phyloP scores from a whole-genome alignment of 306 rosid species.

The Vigna trinervia region DNA sequence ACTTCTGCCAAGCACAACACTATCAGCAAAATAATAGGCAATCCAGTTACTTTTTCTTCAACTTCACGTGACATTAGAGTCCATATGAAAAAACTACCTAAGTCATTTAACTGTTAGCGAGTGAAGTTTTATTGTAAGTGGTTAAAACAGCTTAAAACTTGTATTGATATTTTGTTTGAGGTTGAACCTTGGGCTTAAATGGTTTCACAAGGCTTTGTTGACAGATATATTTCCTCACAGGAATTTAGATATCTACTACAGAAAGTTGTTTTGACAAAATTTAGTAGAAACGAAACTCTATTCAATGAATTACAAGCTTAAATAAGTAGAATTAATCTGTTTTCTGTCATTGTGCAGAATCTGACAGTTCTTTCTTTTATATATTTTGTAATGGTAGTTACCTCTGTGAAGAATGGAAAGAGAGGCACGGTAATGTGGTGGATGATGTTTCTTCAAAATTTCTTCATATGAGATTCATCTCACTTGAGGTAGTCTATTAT shows the following conservation, averaged over 20 bases:
- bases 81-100: not conserved
- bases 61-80: slow-evolving; percentile 1
- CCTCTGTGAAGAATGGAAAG: slow-evolving; percentile 83
- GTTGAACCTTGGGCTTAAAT: slow-evolving; percentile 13
- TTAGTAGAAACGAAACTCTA: slow-evolving; percentile 13
- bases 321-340: slow-evolving; percentile 23
- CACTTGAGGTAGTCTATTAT: slow-evolving; percentile 59
- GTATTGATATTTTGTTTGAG: slow-evolving; percentile 1
- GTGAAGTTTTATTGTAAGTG: not conserved
- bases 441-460: slow-evolving; percentile 63
- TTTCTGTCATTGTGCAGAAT: slow-evolving; percentile 23
- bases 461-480: slow-evolving; percentile 57
- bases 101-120: not conserved
- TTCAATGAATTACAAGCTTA: slow-evolving; percentile 22
- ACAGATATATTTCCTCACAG: slow-evolving; percentile 27
- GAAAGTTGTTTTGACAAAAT: slow-evolving; percentile 22
- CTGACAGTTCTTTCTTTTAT: slow-evolving; percentile 35
- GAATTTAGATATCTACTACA: slow-evolving; percentile 21
- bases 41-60: not conserved
- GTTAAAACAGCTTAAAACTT: slow-evolving; percentile 10
- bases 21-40: not conserved
- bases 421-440: slow-evolving; percentile 51
- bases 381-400: slow-evolving; percentile 54
- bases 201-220: slow-evolving; percentile 31
- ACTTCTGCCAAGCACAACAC: not conserved